Conservation (phyloP, 306 rosid genomes). For the Prunus padus region DNA sequence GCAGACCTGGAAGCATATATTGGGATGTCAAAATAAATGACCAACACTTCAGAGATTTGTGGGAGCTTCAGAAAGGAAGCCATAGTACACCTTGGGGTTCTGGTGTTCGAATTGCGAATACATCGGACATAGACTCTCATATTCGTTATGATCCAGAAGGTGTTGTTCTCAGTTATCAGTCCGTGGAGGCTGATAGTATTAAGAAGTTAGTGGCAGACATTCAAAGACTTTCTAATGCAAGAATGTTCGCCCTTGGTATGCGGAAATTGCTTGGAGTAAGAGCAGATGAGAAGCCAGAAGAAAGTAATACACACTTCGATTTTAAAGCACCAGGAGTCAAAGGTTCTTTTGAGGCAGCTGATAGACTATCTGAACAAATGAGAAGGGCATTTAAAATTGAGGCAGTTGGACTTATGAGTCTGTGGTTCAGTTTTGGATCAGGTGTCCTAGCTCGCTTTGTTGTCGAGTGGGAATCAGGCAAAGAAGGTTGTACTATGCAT, state of each 20-base stretch:
- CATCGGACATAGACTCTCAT: slow-evolving; percentile 94
- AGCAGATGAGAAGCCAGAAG: slow-evolving; percentile 81
- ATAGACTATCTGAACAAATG: slow-evolving; percentile 87
- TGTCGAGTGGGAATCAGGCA: slow-evolving; percentile 98
- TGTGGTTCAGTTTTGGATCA: slow-evolving; percentile 98
- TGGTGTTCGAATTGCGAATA: slow-evolving; percentile 92
- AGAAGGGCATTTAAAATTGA: slow-evolving; percentile 90
- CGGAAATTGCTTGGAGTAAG: slow-evolving; percentile 82
- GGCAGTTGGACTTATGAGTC: slow-evolving; percentile 95
- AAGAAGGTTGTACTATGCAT: slow-evolving; percentile 99
- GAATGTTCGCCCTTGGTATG: slow-evolving; percentile 96
- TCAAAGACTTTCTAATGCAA: slow-evolving; percentile 92
- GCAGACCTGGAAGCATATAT: slow-evolving; percentile 93
- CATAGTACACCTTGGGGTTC: slow-evolving; percentile 84
- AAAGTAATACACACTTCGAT: slow-evolving; percentile 50
- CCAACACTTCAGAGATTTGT: slow-evolving; percentile 92
- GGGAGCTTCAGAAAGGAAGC: slow-evolving; percentile 98
- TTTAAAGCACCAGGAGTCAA: slow-evolving; percentile 59
- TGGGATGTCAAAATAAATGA: slow-evolving; percentile 99
- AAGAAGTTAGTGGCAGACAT: slow-evolving; percentile 91
- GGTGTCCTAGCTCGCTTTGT: slow-evolving; percentile 94
- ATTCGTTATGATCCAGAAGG: slow-evolving; percentile 96
- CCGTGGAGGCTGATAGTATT: slow-evolving; percentile 88
- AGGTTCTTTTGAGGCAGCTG: slow-evolving; percentile 59
- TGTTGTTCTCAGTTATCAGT: slow-evolving; percentile 89